Conservation (phyloP, 345 rosid species). For the Mallotus nudiflorus region DNA sequence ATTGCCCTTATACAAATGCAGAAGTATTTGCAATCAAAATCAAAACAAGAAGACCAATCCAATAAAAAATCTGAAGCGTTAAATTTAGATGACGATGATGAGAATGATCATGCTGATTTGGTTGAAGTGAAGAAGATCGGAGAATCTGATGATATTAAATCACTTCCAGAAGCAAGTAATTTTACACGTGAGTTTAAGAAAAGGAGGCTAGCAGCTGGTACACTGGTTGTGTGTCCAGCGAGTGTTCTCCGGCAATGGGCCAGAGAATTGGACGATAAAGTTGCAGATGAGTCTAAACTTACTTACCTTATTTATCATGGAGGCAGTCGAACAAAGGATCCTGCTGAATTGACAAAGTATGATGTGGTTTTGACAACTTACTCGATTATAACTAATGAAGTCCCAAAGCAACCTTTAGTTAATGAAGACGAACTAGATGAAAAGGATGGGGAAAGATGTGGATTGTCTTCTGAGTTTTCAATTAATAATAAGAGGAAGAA, state of each 20-base stretch:
- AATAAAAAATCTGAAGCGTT: conserved; percentile 65
- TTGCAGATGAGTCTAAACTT: conserved; percentile 66
- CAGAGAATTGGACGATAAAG: conserved; percentile 86
- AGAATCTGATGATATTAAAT: conserved; percentile 37
- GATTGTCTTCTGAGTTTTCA: conserved; percentile 67
- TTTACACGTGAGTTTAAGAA: conserved; percentile 42
- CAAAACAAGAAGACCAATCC: conserved; percentile 47
- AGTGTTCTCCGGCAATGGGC: conserved; percentile 96
- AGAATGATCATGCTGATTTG: conserved; percentile 31
- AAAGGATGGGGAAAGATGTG: conserved; percentile 57
- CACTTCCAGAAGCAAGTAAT: conserved; percentile 52
- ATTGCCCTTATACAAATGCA: conserved; percentile 92
- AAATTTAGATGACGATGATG: conserved; percentile 82
- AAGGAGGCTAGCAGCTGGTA: conserved; percentile 79
- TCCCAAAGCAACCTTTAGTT: conserved; percentile 80
- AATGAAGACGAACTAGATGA: conserved; percentile 78
- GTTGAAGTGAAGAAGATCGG: conserved; percentile 44
- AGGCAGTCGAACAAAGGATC: conserved; percentile 84
- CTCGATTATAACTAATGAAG: conserved; percentile 83
- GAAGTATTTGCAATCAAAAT: conserved; percentile 51
- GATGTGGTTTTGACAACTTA: conserved; percentile 95
- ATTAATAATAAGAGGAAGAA: conserved; percentile 57
- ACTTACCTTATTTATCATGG: conserved; percentile 81
- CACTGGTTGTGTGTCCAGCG: conserved; percentile 96
- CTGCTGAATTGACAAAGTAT: conserved; percentile 73